phyloP scores from a whole-genome alignment of 305 asterid species.

The Solanum chacoense region DNA sequence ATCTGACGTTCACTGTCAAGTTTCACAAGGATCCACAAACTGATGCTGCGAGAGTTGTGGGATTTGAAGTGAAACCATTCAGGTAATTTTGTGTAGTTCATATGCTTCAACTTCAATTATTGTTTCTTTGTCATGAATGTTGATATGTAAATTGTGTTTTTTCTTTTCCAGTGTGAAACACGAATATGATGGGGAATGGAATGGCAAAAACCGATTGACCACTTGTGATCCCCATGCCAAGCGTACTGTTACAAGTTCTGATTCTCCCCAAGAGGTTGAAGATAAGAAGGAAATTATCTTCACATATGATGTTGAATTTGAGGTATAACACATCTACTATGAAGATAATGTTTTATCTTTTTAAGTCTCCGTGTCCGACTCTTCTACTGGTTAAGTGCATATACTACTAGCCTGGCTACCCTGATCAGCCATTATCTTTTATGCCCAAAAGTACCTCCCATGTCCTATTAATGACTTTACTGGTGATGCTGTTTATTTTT shows the following conservation, averaged over 20 bases:
- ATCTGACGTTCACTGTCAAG: constrained; percentile 56
- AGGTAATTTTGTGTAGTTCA: constrained; percentile 28
- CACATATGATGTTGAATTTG: constrained; percentile 83
- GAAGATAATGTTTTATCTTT: not conserved
- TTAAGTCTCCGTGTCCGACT: not conserved
- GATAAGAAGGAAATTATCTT: constrained; percentile 69
- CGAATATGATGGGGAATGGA: constrained; percentile 66
- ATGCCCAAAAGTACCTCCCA: not conserved
- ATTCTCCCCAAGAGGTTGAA: constrained; percentile 74
- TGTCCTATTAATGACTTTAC: not conserved
- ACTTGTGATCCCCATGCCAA: constrained; percentile 86
- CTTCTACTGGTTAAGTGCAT: not conserved
- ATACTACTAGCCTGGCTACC: not conserved
- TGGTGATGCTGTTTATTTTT: not conserved
- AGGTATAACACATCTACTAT: constrained; percentile 29
- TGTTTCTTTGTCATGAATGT: constrained; percentile 9
- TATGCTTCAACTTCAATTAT: not conserved
- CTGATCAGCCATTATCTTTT: not conserved
- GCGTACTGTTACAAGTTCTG: constrained; percentile 58
- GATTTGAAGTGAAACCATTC: constrained; percentile 76
- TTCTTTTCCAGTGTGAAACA: constrained; percentile 54
- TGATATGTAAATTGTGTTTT: not conserved
- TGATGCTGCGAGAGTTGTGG: constrained; percentile 81
- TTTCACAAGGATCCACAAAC: constrained; percentile 66
- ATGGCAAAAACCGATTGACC: constrained; percentile 36